Evolutionary conservation across 106 monocot genomes (phyloP).

Genomic region (Phalaenopsis equestris): DNA sequence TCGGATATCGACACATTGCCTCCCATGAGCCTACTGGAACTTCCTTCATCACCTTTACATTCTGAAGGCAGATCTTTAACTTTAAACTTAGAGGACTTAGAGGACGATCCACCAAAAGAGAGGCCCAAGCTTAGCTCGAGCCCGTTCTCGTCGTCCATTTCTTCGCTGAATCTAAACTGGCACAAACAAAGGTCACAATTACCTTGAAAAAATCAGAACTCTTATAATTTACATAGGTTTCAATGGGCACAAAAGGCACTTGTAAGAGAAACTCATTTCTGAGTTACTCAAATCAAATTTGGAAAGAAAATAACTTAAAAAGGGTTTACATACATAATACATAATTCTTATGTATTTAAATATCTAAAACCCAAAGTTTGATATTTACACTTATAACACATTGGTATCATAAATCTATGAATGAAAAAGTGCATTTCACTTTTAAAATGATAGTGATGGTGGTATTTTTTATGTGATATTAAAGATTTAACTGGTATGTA

Average conservation of each 20-base stretch:
- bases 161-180: conserved; percentile 2
- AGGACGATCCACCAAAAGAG: conserved; percentile 62
- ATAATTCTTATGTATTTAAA: too few relatives aligned
- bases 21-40: conserved; percentile 17
- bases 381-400: too few relatives aligned
- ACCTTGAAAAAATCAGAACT: neutral
- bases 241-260: neutral
- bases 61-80: conserved; percentile 33
- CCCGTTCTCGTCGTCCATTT: conserved; percentile 82
- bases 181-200: neutral
- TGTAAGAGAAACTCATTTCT: neutral
- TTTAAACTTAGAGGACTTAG: conserved; percentile 34
- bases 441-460: too few relatives aligned
- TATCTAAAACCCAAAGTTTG: too few relatives aligned
- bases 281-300: neutral
- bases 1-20: conserved; percentile 24
- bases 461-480: too few relatives aligned
- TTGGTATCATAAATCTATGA: too few relatives aligned
- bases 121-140: conserved; percentile 95
- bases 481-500: too few relatives aligned
- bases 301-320: neutral
- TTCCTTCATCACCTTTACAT: conserved; percentile 48
- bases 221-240: neutral
- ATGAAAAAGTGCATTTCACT: too few relatives aligned
- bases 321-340: too few relatives aligned